These are phyloP conservation scores for Linnemannia elongata DNA, from an alignment of 192 early-diverging fungal species.

Conservation along the genomic window DNA sequence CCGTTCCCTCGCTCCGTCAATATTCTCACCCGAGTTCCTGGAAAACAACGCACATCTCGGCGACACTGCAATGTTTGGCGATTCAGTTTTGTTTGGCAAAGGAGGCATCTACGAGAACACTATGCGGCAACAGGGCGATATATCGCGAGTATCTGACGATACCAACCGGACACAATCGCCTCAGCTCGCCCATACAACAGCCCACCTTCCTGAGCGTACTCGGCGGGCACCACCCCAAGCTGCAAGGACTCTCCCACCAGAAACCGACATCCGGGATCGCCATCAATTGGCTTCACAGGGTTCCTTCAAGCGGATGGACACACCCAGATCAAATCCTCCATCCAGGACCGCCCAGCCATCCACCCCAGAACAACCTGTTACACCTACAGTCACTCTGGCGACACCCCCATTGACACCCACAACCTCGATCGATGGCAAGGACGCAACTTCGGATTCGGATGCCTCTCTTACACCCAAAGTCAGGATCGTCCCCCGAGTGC, in stretches of 20 bases:
- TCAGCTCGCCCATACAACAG: background rate
- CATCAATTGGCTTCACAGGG: background rate
- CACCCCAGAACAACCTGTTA: constrained; percentile 1
- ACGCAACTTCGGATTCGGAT: constrained; percentile 43
- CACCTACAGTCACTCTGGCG: constrained; percentile 11
- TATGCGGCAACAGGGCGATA: background rate
- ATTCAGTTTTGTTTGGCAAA: constrained; percentile 51
- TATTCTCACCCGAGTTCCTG: constrained; percentile 45
- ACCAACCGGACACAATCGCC: background rate
- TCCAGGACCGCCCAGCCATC: background rate
- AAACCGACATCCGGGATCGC: background rate
- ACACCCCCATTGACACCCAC: constrained; percentile 52
- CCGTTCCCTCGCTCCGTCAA: constrained; percentile 32
- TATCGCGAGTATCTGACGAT: background rate
- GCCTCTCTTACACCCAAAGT: constrained; percentile 26
- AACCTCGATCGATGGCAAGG: constrained; percentile 42
- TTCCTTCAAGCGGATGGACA: background rate
- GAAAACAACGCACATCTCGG: constrained; percentile 37
- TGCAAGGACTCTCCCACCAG: constrained; percentile 7
- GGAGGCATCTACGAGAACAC: constrained; percentile 27
- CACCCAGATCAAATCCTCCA: background rate
- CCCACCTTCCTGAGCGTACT: background rate
- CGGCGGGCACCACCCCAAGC: background rate
- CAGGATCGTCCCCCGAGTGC: constrained; percentile 23
- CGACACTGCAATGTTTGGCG: constrained; percentile 39